Percentiles rank a stretch among this genome's conserved stretches.
Evolutionary conservation across 108 stramenopile genomes (phyloP).

Genomic region (Skeletonema costatum): DNA sequence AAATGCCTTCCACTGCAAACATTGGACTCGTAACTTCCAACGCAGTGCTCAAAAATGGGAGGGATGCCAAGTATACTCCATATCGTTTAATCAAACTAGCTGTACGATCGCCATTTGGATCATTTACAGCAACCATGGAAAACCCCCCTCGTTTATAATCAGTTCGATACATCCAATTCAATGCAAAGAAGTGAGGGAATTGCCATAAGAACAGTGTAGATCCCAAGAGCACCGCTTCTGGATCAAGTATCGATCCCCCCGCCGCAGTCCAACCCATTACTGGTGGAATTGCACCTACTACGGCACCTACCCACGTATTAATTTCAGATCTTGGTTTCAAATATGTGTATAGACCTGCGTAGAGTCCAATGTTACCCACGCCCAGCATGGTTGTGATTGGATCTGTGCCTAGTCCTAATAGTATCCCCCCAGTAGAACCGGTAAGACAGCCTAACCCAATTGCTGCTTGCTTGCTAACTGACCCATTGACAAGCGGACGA

Average conservation of each 20-base stretch:
- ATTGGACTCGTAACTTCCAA: slow-evolving; percentile 91
- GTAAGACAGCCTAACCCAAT: slow-evolving; percentile 70
- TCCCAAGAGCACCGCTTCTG: slow-evolving; percentile 84
- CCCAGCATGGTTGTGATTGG: slow-evolving; percentile 92
- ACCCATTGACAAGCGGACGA: slow-evolving; percentile 89
- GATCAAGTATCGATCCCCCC: slow-evolving; percentile 72
- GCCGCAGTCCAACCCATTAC: slow-evolving; percentile 99
- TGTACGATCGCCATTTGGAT: slow-evolving; percentile 80
- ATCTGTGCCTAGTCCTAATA: slow-evolving; percentile 88
- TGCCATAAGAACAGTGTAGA: slow-evolving; percentile 96
- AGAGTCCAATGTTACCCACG: slow-evolving; percentile 91
- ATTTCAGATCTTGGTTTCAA: slow-evolving; percentile 90
- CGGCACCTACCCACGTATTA: slow-evolving; percentile 98
- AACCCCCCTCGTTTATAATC: slow-evolving; percentile 87
- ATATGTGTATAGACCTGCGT: slow-evolving; percentile 96
- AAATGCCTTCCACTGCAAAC: slow-evolving; percentile 92
- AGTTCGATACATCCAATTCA: slow-evolving; percentile 92
- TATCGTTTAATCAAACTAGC: slow-evolving; percentile 84
- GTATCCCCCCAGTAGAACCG: slow-evolving; percentile 67
- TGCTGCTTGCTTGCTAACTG: slow-evolving; percentile 64
- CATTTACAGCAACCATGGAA: slow-evolving; percentile 84
- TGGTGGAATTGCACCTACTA: slow-evolving; percentile 98
- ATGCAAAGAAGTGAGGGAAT: slow-evolving; percentile 99
- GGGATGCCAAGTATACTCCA: slow-evolving; percentile 79
- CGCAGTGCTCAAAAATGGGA: slow-evolving; percentile 83